These are phyloP conservation scores for Butyriboletus regius DNA, from an alignment of 1,284 basidiomycete genomes.

Conservation along the genomic window DNA sequence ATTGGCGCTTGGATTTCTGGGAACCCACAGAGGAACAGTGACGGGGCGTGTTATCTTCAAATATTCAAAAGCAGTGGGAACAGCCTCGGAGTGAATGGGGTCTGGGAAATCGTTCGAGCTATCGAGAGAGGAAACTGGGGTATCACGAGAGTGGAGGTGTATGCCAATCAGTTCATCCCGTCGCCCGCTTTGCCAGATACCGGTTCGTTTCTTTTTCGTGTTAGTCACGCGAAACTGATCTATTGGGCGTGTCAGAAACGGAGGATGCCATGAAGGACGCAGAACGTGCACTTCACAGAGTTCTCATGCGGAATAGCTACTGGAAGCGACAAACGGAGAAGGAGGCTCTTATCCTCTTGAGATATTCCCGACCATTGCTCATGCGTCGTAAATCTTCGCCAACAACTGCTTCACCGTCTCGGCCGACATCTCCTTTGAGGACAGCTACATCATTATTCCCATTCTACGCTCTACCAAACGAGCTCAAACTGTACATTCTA, in stretches of 20 bases:
- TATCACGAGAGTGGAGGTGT: conserved; percentile 45
- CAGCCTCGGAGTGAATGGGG: conserved; percentile 40
- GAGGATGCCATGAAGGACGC: conserved; percentile 33
- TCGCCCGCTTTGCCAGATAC: conserved; percentile 4
- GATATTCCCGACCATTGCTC: conserved; percentile 46
- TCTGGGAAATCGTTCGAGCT: conserved; percentile 42
- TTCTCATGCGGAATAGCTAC: conserved; percentile 44
- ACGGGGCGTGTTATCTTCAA: conserved; percentile 40
- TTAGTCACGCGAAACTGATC: neutral
- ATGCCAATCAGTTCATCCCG: conserved; percentile 39
- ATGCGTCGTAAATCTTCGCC: conserved; percentile 27
- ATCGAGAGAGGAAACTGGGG: conserved; percentile 46
- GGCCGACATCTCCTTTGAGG: conserved; percentile 15
- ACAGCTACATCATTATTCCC: conserved; percentile 27
- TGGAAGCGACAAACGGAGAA: conserved; percentile 42
- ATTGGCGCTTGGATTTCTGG: conserved; percentile 28
- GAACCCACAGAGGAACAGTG: conserved; percentile 1
- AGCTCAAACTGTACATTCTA: conserved; percentile 54
- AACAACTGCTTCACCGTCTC: conserved; percentile 2
- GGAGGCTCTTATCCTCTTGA: conserved; percentile 49
- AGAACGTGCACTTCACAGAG: conserved; percentile 35
- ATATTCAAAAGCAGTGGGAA: conserved; percentile 55
- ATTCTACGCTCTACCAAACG: conserved; percentile 48
- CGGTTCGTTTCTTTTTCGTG: conserved; percentile 5
- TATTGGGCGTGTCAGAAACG: conserved; percentile 15